These are phyloP conservation scores for Psilocybe cubensis DNA, from an alignment of 768 basidiomycete species.

Conservation along the genomic window DNA sequence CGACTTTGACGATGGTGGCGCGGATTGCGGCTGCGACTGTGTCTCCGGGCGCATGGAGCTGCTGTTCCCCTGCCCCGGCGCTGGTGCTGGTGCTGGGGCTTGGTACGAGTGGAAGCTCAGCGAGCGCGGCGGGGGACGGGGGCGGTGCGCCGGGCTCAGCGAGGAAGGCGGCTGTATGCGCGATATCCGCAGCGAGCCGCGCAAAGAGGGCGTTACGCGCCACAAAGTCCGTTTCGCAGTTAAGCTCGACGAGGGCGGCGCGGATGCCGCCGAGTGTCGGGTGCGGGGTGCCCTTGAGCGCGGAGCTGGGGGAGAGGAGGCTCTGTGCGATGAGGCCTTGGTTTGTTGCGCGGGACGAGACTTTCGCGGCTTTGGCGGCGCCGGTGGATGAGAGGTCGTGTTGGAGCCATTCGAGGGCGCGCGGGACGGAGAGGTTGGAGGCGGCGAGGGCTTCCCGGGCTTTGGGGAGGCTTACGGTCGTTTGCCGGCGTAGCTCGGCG, in stretches of 20 bases:
- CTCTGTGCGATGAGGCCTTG: constrained; percentile 85
- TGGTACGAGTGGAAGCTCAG: constrained; percentile 70
- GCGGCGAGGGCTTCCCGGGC: constrained; percentile 86
- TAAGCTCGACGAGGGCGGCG: constrained; percentile 89
- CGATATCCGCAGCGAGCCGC: constrained; percentile 75
- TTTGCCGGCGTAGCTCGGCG: constrained; percentile 82
- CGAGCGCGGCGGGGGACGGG: constrained; percentile 48
- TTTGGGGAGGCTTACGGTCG: constrained; percentile 82
- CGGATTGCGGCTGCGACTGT: constrained; percentile 69
- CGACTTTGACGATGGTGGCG: constrained; percentile 72
- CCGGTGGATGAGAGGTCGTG: constrained; percentile 74
- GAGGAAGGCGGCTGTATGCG: constrained; percentile 81
- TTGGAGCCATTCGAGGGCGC: constrained; percentile 81
- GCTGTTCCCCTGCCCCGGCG: neutral
- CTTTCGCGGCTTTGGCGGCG: constrained; percentile 81
- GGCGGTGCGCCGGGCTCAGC: constrained; percentile 39
- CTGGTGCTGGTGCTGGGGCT: constrained; percentile 34
- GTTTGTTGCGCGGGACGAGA: constrained; percentile 71
- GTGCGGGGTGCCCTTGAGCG: constrained; percentile 24
- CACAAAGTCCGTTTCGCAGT: constrained; percentile 98
- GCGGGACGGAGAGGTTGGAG: constrained; percentile 71
- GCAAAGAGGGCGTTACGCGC: constrained; percentile 84
- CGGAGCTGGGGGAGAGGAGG: constrained; percentile 66
- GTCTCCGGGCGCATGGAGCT: constrained; percentile 8
- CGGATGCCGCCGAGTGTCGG: constrained; percentile 51